These are phyloP conservation scores for Penicillium italicum DNA, from an alignment of 2,329 filamentous ascomycete species.

Conservation along the genomic window DNA sequence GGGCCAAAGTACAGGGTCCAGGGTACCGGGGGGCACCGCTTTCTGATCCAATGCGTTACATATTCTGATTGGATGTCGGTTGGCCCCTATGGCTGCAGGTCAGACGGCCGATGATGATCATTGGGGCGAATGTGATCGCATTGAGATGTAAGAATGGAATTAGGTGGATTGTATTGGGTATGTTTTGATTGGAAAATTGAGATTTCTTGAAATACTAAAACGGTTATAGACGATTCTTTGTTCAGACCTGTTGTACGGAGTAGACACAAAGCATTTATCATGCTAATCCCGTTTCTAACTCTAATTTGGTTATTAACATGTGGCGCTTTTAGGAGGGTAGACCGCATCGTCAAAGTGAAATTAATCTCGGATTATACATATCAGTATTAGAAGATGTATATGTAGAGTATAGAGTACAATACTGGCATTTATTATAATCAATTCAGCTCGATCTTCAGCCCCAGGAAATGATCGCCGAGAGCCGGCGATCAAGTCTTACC, in stretches of 20 bases:
- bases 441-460: slow-evolving; percentile 3
- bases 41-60: not conserved
- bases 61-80: not conserved
- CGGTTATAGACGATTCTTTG: too few species aligned
- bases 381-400: not conserved
- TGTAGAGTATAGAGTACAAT: not conserved
- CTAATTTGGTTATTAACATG: not conserved
- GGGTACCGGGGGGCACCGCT: not conserved
- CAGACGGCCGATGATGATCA: slow-evolving; percentile 6
- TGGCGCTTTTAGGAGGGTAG: slow-evolving; percentile 9
- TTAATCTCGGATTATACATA: not conserved
- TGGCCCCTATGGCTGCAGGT: not conserved
- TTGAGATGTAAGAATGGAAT: not conserved
- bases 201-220: not conserved
- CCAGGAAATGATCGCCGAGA: slow-evolving; percentile 2
- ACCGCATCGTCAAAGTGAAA: not conserved
- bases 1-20: slow-evolving; percentile 3
- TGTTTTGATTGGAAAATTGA: not conserved
- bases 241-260: not conserved
- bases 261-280: too few species aligned
- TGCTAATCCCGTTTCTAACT: too few species aligned
- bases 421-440: not conserved
- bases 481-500: slow-evolving; percentile 8
- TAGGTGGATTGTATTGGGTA: too few species aligned
- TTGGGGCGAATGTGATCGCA: not conserved